Percentiles rank a stretch among this genome's conserved stretches.
These are phyloP conservation scores for Moesziomyces globuligerus DNA, from an alignment of 1,284 basidiomycete species.

Conservation along the genomic window DNA sequence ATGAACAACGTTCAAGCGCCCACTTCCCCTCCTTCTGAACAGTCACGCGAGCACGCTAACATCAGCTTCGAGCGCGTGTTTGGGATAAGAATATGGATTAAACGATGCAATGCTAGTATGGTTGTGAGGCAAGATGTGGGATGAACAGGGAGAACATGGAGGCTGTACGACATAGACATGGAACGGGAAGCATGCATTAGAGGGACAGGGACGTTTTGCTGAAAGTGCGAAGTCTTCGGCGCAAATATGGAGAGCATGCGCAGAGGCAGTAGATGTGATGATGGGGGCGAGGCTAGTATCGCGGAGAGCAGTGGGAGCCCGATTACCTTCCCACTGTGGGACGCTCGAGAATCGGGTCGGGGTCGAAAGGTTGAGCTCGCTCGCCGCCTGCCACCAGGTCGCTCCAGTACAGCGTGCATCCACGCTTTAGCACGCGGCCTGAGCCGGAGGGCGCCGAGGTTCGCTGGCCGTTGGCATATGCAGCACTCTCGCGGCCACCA, in stretches of 20 bases:
- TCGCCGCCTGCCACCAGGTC: constrained; percentile 79
- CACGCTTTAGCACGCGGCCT: constrained; percentile 70
- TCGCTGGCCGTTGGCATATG: constrained; percentile 1
- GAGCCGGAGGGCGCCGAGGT: constrained; percentile 6
- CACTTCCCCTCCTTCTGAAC: too few species aligned
- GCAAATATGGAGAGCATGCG: background rate
- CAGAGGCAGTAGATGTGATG: background rate
- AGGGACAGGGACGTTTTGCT: background rate
- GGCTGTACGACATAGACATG: background rate
- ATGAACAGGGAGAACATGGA: background rate
- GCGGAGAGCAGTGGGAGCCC: background rate
- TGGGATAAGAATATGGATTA: background rate
- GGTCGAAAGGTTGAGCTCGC: constrained; percentile 56
- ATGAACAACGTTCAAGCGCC: too few species aligned
- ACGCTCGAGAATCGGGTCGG: constrained; percentile 52
- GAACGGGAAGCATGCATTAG: background rate
- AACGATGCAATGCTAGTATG: background rate
- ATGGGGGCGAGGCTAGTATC: background rate
- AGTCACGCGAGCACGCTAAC: background rate
- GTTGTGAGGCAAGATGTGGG: background rate
- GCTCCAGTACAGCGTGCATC: constrained; percentile 81
- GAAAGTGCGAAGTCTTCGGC: background rate
- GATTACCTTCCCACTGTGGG: constrained; percentile 48
- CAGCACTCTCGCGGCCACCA: background rate
- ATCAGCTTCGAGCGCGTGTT: background rate